Conservation (phyloP, 345 rosid species). For the Citrus maxima region DNA sequence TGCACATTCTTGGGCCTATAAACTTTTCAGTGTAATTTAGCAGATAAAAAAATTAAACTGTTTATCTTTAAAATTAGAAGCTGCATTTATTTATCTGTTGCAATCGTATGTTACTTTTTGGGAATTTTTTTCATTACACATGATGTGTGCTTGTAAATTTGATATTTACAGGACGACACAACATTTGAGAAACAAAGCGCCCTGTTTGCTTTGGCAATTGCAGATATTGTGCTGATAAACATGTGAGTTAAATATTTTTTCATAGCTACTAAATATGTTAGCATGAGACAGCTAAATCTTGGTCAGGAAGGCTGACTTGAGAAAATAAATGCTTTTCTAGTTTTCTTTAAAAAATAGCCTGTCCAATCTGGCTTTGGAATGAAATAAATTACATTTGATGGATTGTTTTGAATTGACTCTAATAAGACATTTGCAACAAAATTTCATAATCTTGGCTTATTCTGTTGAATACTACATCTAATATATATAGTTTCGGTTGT, state of each 20-base stretch:
- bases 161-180: slow-evolving; percentile 66
- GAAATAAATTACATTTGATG: neutral
- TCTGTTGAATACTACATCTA: neutral
- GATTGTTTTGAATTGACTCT: neutral
- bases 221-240: slow-evolving; percentile 72
- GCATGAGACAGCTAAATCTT: neutral
- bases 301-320: neutral
- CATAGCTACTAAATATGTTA: neutral
- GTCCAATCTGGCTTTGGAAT: neutral
- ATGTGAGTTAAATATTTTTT: slow-evolving; percentile 45
- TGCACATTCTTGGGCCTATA: neutral
- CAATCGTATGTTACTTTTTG: neutral
- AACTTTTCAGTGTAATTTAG: neutral
- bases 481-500: neutral
- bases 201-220: slow-evolving; percentile 64
- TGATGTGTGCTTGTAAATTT: neutral
- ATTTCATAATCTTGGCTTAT: neutral
- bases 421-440: neutral
- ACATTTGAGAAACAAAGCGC: slow-evolving; percentile 82
- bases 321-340: neutral
- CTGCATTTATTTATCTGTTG: neutral
- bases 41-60: neutral
- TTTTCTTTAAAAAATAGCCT: neutral
- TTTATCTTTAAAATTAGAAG: too few species aligned
- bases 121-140: neutral